Percentiles rank a stretch among this genome's conserved stretches.
phyloP scores from a whole-genome alignment of 1,284 basidiomycete species.

The Calocybe gambosa region DNA sequence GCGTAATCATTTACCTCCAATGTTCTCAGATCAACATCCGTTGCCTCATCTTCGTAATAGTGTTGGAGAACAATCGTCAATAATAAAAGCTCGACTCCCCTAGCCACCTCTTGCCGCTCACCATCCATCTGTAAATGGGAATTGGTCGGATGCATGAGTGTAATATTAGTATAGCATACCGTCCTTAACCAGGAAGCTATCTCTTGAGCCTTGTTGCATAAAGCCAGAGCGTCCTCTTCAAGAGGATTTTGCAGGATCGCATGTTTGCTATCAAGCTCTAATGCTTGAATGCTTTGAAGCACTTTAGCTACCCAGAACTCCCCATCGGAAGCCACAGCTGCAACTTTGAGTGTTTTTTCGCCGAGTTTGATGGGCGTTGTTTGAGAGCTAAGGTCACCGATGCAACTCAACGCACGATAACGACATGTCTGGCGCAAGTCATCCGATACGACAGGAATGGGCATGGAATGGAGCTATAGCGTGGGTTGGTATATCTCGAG shows the following conservation, averaged over 20 bases:
- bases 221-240: slow-evolving; percentile 51
- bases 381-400: slow-evolving; percentile 71
- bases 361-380: slow-evolving; percentile 46
- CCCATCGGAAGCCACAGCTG: slow-evolving; percentile 64
- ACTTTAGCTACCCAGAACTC: slow-evolving; percentile 78
- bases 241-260: slow-evolving; percentile 48
- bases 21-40: slow-evolving; percentile 40
- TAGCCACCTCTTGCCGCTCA: slow-evolving; percentile 46
- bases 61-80: slow-evolving; percentile 64
- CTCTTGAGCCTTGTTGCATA: slow-evolving; percentile 43
- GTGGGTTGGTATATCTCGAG: slow-evolving; percentile 3
- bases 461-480: slow-evolving; percentile 52
- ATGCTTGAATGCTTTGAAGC: slow-evolving; percentile 49
- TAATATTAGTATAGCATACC: slow-evolving; percentile 27
- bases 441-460: slow-evolving; percentile 71
- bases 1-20: slow-evolving; percentile 48
- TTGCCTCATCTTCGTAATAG: slow-evolving; percentile 57
- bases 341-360: slow-evolving; percentile 47
- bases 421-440: slow-evolving; percentile 62
- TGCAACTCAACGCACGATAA: slow-evolving; percentile 64
- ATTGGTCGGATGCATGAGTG: not conserved
- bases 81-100: slow-evolving; percentile 68
- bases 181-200: slow-evolving; percentile 41
- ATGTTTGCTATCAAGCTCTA: slow-evolving; percentile 72
- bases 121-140: slow-evolving; percentile 34